Conservation (phyloP, 2,329 filamentous ascomycete genomes). For the Lojkania enalia region DNA sequence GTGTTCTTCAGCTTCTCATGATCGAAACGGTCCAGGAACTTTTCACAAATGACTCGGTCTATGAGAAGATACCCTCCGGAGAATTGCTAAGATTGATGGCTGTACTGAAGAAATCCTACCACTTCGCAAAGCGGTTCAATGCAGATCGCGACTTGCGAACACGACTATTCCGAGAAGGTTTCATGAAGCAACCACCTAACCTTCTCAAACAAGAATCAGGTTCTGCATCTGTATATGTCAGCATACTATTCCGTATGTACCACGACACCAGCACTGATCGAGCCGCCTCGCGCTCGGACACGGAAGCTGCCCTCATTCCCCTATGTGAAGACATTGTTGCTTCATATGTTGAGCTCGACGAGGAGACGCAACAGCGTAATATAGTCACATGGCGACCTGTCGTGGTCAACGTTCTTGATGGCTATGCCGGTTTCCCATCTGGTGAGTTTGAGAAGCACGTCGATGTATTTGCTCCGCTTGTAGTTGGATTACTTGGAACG, state of each 20-base stretch:
- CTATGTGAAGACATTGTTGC: constrained; percentile 93
- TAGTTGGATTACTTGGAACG: constrained; percentile 78
- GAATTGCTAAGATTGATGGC: constrained; percentile 92
- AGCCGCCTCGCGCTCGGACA: constrained; percentile 75
- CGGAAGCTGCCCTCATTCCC: constrained; percentile 89
- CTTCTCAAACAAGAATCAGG: constrained; percentile 95
- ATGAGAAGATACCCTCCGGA: constrained; percentile 84
- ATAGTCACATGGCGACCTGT: constrained; percentile 97
- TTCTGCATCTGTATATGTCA: constrained; percentile 90
- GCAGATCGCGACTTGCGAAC: constrained; percentile 95
- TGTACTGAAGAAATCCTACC: constrained; percentile 91
- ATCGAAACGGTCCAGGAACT: constrained; percentile 99
- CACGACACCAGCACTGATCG: constrained; percentile 84
- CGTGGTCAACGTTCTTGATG: constrained; percentile 94
- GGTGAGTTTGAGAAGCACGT: constrained; percentile 80
- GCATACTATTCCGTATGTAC: constrained; percentile 97
- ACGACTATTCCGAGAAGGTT: constrained; percentile 93
- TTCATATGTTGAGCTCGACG: constrained; percentile 82
- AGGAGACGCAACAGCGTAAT: constrained; percentile 95
- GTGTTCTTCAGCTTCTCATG: constrained; percentile 96
- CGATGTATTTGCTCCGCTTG: constrained; percentile 80
- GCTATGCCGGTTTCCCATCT: constrained; percentile 81
- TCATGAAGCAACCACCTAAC: constrained; percentile 99
- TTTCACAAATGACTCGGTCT: constrained; percentile 96
- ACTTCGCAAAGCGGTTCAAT: constrained; percentile 97